Percentiles rank a stretch among this genome's conserved stretches.
These are phyloP conservation scores for Rhodotorula sp. DNA, from an alignment of 1,284 basidiomycete genomes.

Conservation along the genomic window DNA sequence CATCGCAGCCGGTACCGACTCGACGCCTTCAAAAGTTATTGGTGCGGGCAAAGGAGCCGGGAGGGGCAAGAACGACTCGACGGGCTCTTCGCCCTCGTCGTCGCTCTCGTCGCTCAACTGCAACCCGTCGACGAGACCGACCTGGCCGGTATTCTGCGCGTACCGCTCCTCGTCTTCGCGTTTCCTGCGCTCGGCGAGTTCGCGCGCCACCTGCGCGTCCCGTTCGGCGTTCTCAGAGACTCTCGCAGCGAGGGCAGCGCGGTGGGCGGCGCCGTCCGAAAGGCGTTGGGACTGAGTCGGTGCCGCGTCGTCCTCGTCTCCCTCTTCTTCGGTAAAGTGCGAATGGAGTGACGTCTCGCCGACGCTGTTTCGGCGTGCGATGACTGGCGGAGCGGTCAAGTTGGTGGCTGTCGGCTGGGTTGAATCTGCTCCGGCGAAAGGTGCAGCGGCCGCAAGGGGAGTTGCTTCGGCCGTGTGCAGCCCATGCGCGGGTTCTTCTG, in stretches of 20 bases:
- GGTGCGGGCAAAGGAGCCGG: background rate
- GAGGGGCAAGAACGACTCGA: background rate
- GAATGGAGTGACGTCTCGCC: slow-evolving; percentile 17
- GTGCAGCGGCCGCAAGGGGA: background rate
- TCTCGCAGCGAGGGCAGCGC: slow-evolving; percentile 32
- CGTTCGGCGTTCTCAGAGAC: slow-evolving; percentile 31
- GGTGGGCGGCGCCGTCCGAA: slow-evolving; percentile 17
- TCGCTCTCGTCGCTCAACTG: slow-evolving; percentile 43
- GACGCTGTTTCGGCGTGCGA: background rate
- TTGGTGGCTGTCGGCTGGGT: background rate
- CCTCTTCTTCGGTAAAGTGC: slow-evolving; percentile 28
- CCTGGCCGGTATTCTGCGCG: slow-evolving; percentile 12
- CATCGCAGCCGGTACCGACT: background rate
- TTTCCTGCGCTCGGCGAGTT: slow-evolving; percentile 20
- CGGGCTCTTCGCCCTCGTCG: slow-evolving; percentile 44
- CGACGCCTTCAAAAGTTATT: background rate
- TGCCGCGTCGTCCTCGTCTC: slow-evolving; percentile 6
- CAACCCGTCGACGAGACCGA: slow-evolving; percentile 33
- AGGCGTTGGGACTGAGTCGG: background rate
- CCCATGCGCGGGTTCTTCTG: background rate
- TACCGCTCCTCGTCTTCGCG: slow-evolving; percentile 35
- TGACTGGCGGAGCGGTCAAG: background rate
- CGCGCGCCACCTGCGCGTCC: slow-evolving; percentile 23
- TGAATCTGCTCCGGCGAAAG: background rate
- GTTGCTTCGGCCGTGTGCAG: background rate